phyloP scores from a whole-genome alignment of 2,329 filamentous ascomycete species.

The Balansia obtecta region DNA sequence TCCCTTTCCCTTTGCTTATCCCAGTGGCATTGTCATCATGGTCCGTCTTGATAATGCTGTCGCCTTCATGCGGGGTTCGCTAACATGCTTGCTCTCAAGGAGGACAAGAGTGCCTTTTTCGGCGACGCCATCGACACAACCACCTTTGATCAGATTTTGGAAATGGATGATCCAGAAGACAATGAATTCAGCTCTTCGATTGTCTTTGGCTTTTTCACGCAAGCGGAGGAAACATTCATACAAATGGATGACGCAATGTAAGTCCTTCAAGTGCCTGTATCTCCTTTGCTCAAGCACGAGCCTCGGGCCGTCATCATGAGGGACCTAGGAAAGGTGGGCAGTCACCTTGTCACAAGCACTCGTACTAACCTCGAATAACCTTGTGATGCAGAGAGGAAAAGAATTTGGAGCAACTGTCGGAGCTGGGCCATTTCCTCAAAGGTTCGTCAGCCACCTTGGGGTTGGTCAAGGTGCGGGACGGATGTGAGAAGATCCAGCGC shows the following conservation, averaged over 20 bases:
- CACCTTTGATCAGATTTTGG: slow-evolving; percentile 90
- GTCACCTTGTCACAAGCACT: not conserved
- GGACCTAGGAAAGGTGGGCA: not conserved
- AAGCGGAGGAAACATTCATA: slow-evolving; percentile 74
- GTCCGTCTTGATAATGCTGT: not conserved
- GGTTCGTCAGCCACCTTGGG: slow-evolving; percentile 92
- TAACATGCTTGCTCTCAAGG: not conserved
- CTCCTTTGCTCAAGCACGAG: too few relatives aligned
- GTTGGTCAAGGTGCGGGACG: slow-evolving; percentile 79
- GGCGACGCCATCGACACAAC: slow-evolving; percentile 63
- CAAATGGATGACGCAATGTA: slow-evolving; percentile 79
- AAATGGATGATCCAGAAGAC: slow-evolving; percentile 90
- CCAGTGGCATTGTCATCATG: not conserved
- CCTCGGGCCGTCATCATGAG: too few relatives aligned
- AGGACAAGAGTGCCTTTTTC: slow-evolving; percentile 24
- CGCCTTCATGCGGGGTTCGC: slow-evolving; percentile 11
- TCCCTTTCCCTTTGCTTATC: not conserved
- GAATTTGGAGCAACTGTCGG: slow-evolving; percentile 64
- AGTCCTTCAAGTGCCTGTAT: slow-evolving; percentile 26
- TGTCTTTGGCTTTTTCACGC: slow-evolving; percentile 84
- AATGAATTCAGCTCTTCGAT: slow-evolving; percentile 82
- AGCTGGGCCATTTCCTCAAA: slow-evolving; percentile 90
- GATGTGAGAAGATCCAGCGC: slow-evolving; percentile 93
- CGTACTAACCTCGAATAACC: not conserved
- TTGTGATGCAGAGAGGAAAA: slow-evolving; percentile 40